Conservation (phyloP, 2,329 filamentous ascomycete species). For the Zymoseptoria ardabiliae region DNA sequence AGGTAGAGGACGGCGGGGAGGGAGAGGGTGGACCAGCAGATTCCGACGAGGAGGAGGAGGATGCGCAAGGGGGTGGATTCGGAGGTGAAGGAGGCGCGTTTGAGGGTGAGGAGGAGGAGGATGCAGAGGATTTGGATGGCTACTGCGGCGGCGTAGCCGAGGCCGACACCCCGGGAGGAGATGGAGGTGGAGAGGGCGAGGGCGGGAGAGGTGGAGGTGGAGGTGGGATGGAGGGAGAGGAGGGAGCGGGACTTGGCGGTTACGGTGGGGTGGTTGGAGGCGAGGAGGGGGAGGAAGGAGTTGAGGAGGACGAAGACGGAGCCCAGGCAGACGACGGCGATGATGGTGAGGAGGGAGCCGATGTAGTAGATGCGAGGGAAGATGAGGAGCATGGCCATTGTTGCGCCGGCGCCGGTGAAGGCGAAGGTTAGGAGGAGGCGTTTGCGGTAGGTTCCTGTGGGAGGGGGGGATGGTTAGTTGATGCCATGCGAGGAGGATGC, state of each 20-base stretch:
- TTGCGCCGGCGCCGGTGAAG: constrained; percentile 66
- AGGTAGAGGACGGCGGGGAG: constrained; percentile 80
- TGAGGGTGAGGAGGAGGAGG: constrained; percentile 55
- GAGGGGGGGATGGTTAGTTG: not conserved
- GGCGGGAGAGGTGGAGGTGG: constrained; percentile 46
- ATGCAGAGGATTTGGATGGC: constrained; percentile 74
- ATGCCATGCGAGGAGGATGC: not conserved
- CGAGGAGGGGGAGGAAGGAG: constrained; percentile 80
- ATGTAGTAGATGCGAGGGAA: constrained; percentile 67
- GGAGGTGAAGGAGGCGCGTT: constrained; percentile 56
- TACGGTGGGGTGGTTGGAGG: constrained; percentile 64
- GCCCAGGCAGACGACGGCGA: constrained; percentile 84
- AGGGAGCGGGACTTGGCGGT: constrained; percentile 7
- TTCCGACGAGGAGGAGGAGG: constrained; percentile 71
- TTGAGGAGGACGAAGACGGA: constrained; percentile 95
- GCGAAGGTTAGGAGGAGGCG: constrained; percentile 73
- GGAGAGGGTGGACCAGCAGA: constrained; percentile 85
- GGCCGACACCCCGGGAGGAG: constrained; percentile 80
- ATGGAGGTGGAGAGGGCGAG: constrained; percentile 76
- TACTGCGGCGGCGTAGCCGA: constrained; percentile 78
- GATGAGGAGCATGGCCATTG: constrained; percentile 76
- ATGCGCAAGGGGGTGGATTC: constrained; percentile 69
- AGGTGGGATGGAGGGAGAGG: not conserved
- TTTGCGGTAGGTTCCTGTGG: constrained; percentile 62
- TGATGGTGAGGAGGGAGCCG: constrained; percentile 70